These are phyloP conservation scores for Priceomyces carsonii DNA, from an alignment of 805 yeast species.

Conservation along the genomic window DNA sequence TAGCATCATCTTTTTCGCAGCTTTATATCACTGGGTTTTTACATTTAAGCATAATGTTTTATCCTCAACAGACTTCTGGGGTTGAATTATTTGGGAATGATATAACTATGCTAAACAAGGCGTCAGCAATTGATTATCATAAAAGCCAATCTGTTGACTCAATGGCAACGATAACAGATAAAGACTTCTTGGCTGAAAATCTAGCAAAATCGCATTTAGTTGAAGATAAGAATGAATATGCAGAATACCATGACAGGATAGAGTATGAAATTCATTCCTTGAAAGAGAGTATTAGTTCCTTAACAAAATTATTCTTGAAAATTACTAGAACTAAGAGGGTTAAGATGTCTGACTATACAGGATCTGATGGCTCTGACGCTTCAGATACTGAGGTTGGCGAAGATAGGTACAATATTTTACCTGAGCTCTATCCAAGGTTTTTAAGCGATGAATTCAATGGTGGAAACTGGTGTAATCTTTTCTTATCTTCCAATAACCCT, in stretches of 20 bases:
- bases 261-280: slow-evolving; percentile 40
- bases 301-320: slow-evolving; percentile 30
- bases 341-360: slow-evolving; percentile 34
- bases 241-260: slow-evolving; percentile 36
- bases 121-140: neutral
- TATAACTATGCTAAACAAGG: slow-evolving; percentile 24
- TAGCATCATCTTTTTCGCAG: slow-evolving; percentile 58
- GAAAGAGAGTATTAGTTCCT: slow-evolving; percentile 28
- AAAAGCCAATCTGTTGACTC: slow-evolving; percentile 3
- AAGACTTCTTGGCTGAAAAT: slow-evolving; percentile 7
- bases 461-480: slow-evolving; percentile 79
- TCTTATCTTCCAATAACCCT: slow-evolving; percentile 42
- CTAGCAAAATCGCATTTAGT: slow-evolving; percentile 4
- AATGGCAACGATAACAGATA: slow-evolving; percentile 13
- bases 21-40: slow-evolving; percentile 65
- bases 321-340: slow-evolving; percentile 35
- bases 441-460: slow-evolving; percentile 67
- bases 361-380: slow-evolving; percentile 35
- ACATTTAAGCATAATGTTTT: slow-evolving; percentile 49
- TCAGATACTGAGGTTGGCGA: slow-evolving; percentile 24
- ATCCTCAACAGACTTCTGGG: slow-evolving; percentile 21
- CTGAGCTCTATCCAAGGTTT: slow-evolving; percentile 71
- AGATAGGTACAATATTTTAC: slow-evolving; percentile 44
- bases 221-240: slow-evolving; percentile 11
- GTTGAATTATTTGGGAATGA: slow-evolving; percentile 33